Base-by-base conservation (phyloP, 768 basidiomycete species). In the Lactarius deliciosus region DNA sequence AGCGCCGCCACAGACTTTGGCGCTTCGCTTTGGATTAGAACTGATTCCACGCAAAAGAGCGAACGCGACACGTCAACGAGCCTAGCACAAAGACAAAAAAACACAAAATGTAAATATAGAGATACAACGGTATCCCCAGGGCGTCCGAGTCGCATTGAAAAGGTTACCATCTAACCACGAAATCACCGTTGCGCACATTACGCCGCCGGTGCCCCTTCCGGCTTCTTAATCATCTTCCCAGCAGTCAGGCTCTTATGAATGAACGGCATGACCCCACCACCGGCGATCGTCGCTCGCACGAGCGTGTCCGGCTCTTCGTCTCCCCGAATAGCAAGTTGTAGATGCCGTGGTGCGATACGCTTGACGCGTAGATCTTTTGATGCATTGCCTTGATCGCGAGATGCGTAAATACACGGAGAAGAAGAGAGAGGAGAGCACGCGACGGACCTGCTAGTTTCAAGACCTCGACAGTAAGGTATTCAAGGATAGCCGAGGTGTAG, bases 361-460 rank as follows among this genome's bases (percentile, higher is more conserved):
- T 97, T 98, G 57, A 96, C 94, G 59, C 91, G 86, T n/a, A 97
- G 84, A 80, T 98, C 96, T 75, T 97, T 96, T 2, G 95, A 96
- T 34, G 96, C 96, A 76, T 98, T 98, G 28, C 96, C 95, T 96
- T 67, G 18, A n/a, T 9, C 55, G 6, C 66, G 4, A 36, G 16
- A 13, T 47, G 4, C 57, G 16, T 59, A 18, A 61, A 56, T 60
- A 60, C 38, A 56, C 11, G 1, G 10, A 38, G 28, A n/a, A 57
- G 22, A 55, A 15, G n/a, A 22, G 57, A 38, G 36, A 38, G 36
- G 25, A 64, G 22, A 22, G 45, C 56, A 32, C 6, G 5, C 2
- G 18, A 57, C 89, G 68, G 70, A 94, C 95, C 95, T 64, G 96
- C 96, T 59, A 98, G 86, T 76, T 98, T 96, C 61, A 98, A 81